phyloP scores from a whole-genome alignment of 2,329 filamentous ascomycete genomes.

The Rhytidhysteron rufulum region DNA sequence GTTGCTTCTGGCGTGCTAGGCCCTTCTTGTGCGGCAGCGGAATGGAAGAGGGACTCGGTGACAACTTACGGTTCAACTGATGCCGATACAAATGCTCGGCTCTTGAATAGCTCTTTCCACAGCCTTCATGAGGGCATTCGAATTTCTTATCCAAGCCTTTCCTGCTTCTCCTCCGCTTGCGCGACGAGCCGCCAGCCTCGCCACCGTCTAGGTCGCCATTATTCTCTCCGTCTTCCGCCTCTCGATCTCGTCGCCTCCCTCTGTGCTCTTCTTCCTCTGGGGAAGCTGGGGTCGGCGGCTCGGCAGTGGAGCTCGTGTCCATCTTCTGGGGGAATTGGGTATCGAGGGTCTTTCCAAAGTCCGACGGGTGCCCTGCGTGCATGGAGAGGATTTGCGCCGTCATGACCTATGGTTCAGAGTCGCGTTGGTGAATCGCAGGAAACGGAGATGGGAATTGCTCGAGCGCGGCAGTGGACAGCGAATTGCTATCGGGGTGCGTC shows the following conservation, averaged over 20 bases:
- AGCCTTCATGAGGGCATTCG: slow-evolving; percentile 74
- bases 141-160: slow-evolving; percentile 73
- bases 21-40: slow-evolving; percentile 1
- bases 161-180: slow-evolving; percentile 65
- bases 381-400: slow-evolving; percentile 37
- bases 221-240: slow-evolving; percentile 26
- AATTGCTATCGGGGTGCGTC: neutral
- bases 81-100: slow-evolving; percentile 96
- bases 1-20: neutral
- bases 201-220: slow-evolving; percentile 19
- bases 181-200: slow-evolving; percentile 22
- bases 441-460: neutral
- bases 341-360: slow-evolving; percentile 28
- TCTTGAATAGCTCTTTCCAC: slow-evolving; percentile 93
- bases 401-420: slow-evolving; percentile 21
- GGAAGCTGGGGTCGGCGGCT: slow-evolving; percentile 30
- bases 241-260: slow-evolving; percentile 36
- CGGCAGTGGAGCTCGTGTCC: slow-evolving; percentile 22
- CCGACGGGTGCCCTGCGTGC: slow-evolving; percentile 33
- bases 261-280: slow-evolving; percentile 31
- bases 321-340: slow-evolving; percentile 32
- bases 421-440: neutral
- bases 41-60: too few species aligned
- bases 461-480: too few species aligned
- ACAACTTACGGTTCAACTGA: slow-evolving; percentile 78